Evolutionary conservation across 2,329 filamentous ascomycete species (phyloP), one percentile per base, ranked within the genome.

Genomic region (Laburnicola sp.): DNA sequence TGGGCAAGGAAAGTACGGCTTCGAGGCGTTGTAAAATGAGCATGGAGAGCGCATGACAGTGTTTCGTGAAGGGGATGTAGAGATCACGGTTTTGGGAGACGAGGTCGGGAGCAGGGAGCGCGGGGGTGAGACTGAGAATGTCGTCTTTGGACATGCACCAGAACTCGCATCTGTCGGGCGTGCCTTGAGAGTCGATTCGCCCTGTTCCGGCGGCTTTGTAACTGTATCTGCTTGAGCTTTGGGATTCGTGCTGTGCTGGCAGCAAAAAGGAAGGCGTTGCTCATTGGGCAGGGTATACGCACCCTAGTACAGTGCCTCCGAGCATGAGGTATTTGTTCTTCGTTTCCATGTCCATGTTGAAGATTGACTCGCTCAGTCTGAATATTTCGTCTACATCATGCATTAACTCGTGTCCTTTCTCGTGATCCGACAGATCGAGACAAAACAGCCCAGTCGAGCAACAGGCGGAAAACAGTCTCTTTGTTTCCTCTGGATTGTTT

Each of bases 61-160:
- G 10, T 22, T 37, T 25, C n/a, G 28, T 30, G 36, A 39, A 40
- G 10, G 23, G n/a, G 10, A 16, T 16, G 21, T 39, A 47, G 11
- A 40, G 21, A n/a, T 30, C 6, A 26, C 45, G 45, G 26, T 47
- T 3, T 5, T 16, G 8, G 21, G 22, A 39, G 4, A 47, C 25
- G 26, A 47, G 8, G 7, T 39, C 34, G 11, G 45, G 45, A 25
- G 45, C 34, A 10, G 45, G 35, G n/a, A 47, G 45, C 10, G 34
- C n/a, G 4, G 34, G 10, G n/a, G 23, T 25, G 16, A 39, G 22
- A 3, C 36, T 36, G 2, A 47, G 26, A 5, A 47, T 30, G 21
- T 47, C 45, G 36, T 47, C 34, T 32, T 47, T 47, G 16, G 35
- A 10, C n/a, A 47, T 25, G 26, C 35, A 39, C 5, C 35, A 47